Percentiles rank a stretch among this genome's conserved stretches.
phyloP scores from a whole-genome alignment of 345 rosid species.

The Nasturtium officinale region DNA sequence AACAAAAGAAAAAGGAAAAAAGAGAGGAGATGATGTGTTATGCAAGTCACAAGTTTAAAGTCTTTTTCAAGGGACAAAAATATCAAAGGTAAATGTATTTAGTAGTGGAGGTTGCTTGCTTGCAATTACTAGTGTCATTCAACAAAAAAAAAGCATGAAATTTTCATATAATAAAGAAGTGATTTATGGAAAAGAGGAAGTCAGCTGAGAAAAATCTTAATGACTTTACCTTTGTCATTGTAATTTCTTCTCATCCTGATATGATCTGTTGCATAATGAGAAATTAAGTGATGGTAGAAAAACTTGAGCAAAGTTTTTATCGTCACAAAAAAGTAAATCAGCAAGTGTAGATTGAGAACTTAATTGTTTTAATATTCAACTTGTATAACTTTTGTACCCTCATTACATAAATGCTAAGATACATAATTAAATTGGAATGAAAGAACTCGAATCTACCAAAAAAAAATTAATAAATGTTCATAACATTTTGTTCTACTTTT shows the following conservation, averaged over 20 bases:
- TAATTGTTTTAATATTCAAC: neutral
- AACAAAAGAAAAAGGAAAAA: slow-evolving; percentile 1
- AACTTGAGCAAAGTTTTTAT: neutral
- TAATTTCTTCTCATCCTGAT: neutral
- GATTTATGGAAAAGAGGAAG: neutral
- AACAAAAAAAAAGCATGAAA: slow-evolving; percentile 9
- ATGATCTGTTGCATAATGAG: neutral
- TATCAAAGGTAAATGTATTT: neutral
- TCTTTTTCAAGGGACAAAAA: slow-evolving; percentile 29
- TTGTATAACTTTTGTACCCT: neutral
- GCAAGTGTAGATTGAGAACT: neutral
- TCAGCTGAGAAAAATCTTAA: neutral
- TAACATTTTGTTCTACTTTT: neutral
- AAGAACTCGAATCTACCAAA: neutral
- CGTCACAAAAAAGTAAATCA: neutral
- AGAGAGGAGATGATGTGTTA: slow-evolving; percentile 15
- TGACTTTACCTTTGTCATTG: neutral
- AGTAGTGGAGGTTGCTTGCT: slow-evolving; percentile 36
- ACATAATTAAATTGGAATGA: neutral
- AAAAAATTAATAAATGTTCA: neutral
- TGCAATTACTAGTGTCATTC: slow-evolving; percentile 17
- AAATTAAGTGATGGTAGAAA: neutral
- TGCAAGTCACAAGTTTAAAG: slow-evolving; percentile 26
- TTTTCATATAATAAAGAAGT: neutral
- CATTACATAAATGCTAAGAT: neutral